These are phyloP conservation scores for Teratosphaeria viscida DNA, from an alignment of 2,329 filamentous ascomycete species.

Conservation along the genomic window DNA sequence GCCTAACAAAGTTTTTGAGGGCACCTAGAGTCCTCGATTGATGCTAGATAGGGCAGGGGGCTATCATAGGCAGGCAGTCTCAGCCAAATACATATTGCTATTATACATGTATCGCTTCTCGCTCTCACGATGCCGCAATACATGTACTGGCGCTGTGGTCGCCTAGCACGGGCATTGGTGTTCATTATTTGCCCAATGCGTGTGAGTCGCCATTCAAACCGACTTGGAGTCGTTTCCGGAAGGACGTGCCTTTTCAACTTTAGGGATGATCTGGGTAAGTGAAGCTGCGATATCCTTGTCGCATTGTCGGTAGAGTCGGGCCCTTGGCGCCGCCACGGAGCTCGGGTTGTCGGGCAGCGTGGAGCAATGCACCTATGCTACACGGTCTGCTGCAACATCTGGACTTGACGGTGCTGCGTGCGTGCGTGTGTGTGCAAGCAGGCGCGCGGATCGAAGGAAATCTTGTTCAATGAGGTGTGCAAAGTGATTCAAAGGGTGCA, in stretches of 20 bases:
- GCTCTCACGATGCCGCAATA: too few species aligned
- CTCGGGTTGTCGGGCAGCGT: neutral
- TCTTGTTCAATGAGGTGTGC: too few species aligned
- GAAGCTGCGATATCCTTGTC: neutral
- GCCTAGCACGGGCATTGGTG: too few species aligned
- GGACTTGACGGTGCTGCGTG: neutral
- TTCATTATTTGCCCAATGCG: too few species aligned
- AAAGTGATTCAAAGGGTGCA: too few species aligned
- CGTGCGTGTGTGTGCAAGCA: neutral
- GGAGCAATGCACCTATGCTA: neutral
- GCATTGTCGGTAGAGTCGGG: neutral
- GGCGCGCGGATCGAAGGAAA: too few species aligned
- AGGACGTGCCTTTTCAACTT: neutral
- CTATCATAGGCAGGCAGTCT: neutral
- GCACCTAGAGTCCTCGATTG: neutral
- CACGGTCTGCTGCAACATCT: too few species aligned
- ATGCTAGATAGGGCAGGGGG: neutral
- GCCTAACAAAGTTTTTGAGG: neutral
- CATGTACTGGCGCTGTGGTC: too few species aligned
- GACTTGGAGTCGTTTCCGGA: neutral
- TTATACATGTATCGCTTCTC: too few species aligned
- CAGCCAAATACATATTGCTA: too few species aligned
- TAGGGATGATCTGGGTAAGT: neutral
- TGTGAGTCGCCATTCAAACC: neutral
- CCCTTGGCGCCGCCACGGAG: neutral